Conservation (phyloP, 2,329 filamentous ascomycete genomes). For the Fusarium robinianum region DNA sequence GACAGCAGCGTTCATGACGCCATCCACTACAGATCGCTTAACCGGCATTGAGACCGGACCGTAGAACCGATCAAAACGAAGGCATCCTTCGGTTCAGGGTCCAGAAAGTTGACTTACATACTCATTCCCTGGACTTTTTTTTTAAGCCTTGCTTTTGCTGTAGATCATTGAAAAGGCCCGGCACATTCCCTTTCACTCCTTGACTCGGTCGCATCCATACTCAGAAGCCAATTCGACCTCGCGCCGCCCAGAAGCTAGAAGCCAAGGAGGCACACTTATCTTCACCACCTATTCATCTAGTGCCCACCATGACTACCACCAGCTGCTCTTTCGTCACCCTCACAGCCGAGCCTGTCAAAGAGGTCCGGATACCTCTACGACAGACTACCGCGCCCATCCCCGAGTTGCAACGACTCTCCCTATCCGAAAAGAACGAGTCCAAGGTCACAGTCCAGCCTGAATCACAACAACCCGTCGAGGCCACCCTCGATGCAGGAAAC, state of each 20-base stretch:
- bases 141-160: slow-evolving; percentile 4
- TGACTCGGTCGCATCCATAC: neutral
- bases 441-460: slow-evolving; percentile 5
- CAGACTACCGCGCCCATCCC: neutral
- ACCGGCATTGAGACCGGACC: neutral
- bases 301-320: slow-evolving; percentile 18
- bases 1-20: slow-evolving; percentile 27
- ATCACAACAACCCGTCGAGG: slow-evolving; percentile 8
- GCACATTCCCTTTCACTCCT: neutral
- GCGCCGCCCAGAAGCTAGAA: too few relatives aligned
- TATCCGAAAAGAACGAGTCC: slow-evolving; percentile 3
- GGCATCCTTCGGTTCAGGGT: neutral
- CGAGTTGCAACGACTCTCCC: slow-evolving; percentile 1
- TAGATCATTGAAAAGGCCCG: slow-evolving; percentile 4
- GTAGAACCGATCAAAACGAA: slow-evolving; percentile 15
- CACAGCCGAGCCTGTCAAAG: slow-evolving; percentile 22
- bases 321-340: slow-evolving; percentile 18
- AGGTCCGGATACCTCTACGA: slow-evolving; percentile 3
- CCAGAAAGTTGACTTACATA: slow-evolving; percentile 6
- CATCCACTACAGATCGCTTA: slow-evolving; percentile 24
- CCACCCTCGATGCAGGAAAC: neutral
- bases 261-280: too few relatives aligned
- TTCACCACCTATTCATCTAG: too few relatives aligned
- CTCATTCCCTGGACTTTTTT: slow-evolving; percentile 5
- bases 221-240: neutral